Evolutionary conservation across 2,329 filamentous ascomycete species (phyloP), one percentile per base, ranked within the genome.

Genomic region (Aspergillus phoenicis): DNA sequence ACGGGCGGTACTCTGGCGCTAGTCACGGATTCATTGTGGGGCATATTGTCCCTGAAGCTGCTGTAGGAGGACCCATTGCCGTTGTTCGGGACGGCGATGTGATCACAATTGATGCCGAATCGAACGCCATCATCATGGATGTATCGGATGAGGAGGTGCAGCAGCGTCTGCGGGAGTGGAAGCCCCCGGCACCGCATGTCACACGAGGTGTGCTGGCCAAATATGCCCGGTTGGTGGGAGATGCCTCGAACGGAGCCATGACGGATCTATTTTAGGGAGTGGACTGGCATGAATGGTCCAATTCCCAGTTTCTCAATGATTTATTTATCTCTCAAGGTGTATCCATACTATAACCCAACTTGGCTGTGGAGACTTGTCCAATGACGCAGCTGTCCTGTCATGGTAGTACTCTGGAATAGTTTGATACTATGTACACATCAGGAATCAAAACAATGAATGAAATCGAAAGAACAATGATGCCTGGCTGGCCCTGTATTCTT

Each of bases 11-110:
- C 76, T 90, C 86, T 51, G 94, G 94, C 33, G 94, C 93, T 2
- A 90, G 86, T 57, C 93, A 97, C 75, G 93, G 93, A 0, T 97
- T 97, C 76, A 95, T 97, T 71, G 91, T 98, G 15, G 94, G 94
- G 0, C 93, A 97, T 71, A 91, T 97, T 13, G 90, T 91, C 2
- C 94, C 94, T 2, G 94, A 98, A 77, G 94, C 94, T 0, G 91
- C 91, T 1, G 89, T 89, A 1, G 94, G 94, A 15, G 94, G 94
- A 0, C 93, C 94, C 0, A 93, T 98, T 71, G 93, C 90, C 0
- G 80, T 96, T 5, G 91, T 97, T 2, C 74, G 81, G 68, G 85
- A 96, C 69, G 94, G 91, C 2, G 94, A 98, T 76, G 77, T 85
- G 26, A 87, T 98, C 55, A 93, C 90, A 3, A 97, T 98, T 70